Base-by-base conservation (phyloP, 257 asterid species). In the Solanum lycopersicoides region DNA sequence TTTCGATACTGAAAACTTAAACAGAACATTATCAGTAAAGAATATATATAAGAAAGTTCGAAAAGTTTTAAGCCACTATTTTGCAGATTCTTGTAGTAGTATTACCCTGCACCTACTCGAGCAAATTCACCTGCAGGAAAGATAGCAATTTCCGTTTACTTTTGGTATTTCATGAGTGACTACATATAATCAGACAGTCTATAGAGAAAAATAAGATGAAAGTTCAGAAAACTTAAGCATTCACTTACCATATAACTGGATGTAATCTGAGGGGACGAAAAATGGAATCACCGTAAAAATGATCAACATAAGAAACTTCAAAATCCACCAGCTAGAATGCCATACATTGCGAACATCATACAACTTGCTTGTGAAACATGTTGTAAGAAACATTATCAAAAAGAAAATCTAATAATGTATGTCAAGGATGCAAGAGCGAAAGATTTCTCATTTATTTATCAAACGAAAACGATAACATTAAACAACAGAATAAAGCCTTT, bases 101-200 rank as follows among this genome's bases (percentile, higher is more conserved):
- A 88, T 93, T 95, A 95, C 99, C 99, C 99, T 91, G 98, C 99
- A 9, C 99, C 99, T 85, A 96, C 95, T 77, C 95, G 98, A 88
- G 98, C 94, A 68, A 94, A 89, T 92, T 95, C 99, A 80, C 99
- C 99, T 96, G 95, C 93, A 90, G 83, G 6, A 82, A 82, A 20
- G 45, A n/a, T n/a, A n/a, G n/a, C n/a, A n/a, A n/a, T n/a, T n/a
- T n/a, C n/a, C n/a, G n/a, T n/a, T n/a, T n/a, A n/a, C n/a, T n/a
- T n/a, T n/a, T n/a, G n/a, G n/a, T n/a, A n/a, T n/a, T 18, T 30
- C 11, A 80, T 47, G 66, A 28, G 69, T 80, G 44, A 6, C 28
- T 50, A 18, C 18, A 50, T 50, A 28, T 50, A 5, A 80, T 0
- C 65, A 7, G 28, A 50, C 69, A 3, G 6, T 47, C 25, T 79